Conservation (phyloP, 495 filamentous ascomycete genomes). For the Margaritispora aquatica region DNA sequence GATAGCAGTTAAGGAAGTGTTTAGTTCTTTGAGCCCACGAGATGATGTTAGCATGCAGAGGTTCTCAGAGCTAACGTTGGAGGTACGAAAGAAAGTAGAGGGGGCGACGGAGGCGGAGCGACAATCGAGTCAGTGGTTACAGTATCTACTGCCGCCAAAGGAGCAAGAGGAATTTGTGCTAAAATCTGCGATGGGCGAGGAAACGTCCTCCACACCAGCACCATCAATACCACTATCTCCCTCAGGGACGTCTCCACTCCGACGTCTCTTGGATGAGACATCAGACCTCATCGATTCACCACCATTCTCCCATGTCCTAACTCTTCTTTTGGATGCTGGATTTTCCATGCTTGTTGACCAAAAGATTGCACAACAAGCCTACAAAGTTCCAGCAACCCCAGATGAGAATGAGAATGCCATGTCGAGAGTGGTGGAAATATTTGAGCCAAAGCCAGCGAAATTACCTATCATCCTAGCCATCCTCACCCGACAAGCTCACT, state of each 20-base stretch:
- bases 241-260: constrained; percentile 52
- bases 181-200: constrained; percentile 39
- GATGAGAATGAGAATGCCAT: constrained; percentile 35
- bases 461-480: constrained; percentile 85
- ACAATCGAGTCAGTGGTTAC: constrained; percentile 65
- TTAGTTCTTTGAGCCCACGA: constrained; percentile 76
- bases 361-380: constrained; percentile 72
- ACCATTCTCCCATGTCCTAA: constrained; percentile 74
- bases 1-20: constrained; percentile 74
- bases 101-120: constrained; percentile 61
- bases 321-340: constrained; percentile 76
- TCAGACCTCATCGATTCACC: constrained; percentile 94
- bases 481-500: constrained; percentile 80
- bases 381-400: constrained; percentile 46
- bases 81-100: constrained; percentile 81
- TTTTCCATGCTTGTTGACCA: constrained; percentile 76
- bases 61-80: constrained; percentile 69
- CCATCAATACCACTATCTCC: constrained; percentile 11
- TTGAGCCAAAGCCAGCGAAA: constrained; percentile 53
- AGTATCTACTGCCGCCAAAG: constrained; percentile 72
- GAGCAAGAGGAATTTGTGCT: constrained; percentile 78
- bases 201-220: neutral
- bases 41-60: constrained; percentile 76
- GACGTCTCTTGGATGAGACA: constrained; percentile 90
- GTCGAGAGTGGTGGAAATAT: constrained; percentile 36